Base-by-base conservation (phyloP, 164 flowering plant genomes). In the Magnolia changhungtana region DNA sequence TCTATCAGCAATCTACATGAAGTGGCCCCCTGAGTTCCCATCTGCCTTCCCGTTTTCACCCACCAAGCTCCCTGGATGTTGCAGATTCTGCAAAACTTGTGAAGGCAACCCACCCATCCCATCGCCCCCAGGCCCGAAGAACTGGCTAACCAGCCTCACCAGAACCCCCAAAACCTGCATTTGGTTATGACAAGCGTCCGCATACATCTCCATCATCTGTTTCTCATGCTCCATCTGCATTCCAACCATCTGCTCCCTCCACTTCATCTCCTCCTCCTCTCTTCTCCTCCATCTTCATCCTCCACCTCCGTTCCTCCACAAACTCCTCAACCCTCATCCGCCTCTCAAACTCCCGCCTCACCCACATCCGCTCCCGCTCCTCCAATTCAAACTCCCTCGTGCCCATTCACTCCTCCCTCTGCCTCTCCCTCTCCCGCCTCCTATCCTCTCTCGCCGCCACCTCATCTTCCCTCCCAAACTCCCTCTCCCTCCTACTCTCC, bases 211-310 rank as follows among this genome's bases (percentile, higher is more conserved):
- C 91, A 92, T 89, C 95, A 92, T 89, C 70, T 84, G 83, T 85
- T 92, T 92, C 88, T 94, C 96, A 74, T 94, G 98, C 74, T 94
- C 96, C 76, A 94, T 82, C 83, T 92, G 96, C 90, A 94, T 75
- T 8, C 70, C 81, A 76, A 90, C 69, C 88, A 91, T 87, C 82
- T 87, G 86, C 86, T 89, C 92, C 86, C 89, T 87, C 95, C 96
- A 92, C 74, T 86, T 91, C 96, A 92, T 88, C 86, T 94, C 93
- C 78, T 91, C 96, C 81, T 91, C 93, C 79, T 90, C 97, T 86
- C 84, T 82, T 89, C 88, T 91, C 95, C 84, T 92, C 92, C 86
- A 82, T 63, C 79, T 81, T 82, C 90, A 84, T 87, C 82, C 95
- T 85, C 88, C 84, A 50, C 76, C 83, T 67, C 79, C 88, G 75